phyloP scores from a whole-genome alignment of 108 stramenopile species.

The Parmales sp. region DNA sequence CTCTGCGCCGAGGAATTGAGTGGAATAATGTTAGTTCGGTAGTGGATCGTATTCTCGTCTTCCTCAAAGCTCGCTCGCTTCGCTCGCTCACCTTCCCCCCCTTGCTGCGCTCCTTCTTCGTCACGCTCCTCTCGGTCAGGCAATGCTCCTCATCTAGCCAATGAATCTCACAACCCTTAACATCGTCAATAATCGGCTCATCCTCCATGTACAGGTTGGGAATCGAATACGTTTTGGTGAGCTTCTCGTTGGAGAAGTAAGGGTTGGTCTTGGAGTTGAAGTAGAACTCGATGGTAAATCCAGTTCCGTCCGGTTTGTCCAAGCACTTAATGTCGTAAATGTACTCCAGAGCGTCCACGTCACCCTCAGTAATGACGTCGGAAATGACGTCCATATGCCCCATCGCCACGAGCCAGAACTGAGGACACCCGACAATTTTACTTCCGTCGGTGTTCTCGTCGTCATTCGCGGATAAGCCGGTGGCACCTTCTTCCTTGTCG shows the following conservation, averaged over 20 bases:
- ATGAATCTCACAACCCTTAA: conserved; percentile 62
- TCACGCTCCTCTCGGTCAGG: conserved; percentile 44
- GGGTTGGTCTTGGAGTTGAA: conserved; percentile 61
- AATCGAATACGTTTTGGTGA: conserved; percentile 78
- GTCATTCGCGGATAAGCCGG: conserved; percentile 3
- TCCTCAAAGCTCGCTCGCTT: too few relatives aligned
- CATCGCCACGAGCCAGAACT: conserved; percentile 77
- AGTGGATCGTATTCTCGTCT: too few relatives aligned
- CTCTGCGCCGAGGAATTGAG: too few relatives aligned
- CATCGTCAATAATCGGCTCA: conserved; percentile 79
- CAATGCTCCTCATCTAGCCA: conserved; percentile 61
- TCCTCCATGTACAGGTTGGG: conserved; percentile 80
- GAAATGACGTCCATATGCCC: conserved; percentile 52
- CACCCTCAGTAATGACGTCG: conserved; percentile 67
- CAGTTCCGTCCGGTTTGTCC: conserved; percentile 61
- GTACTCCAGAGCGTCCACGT: conserved; percentile 65
- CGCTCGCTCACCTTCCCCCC: too few relatives aligned
- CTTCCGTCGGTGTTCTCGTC: conserved; percentile 19
- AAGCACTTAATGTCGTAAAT: conserved; percentile 58
- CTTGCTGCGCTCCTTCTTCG: conserved; percentile 79
- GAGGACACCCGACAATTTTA: conserved; percentile 56
- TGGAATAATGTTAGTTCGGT: too few relatives aligned
- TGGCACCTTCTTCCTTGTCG: not conserved
- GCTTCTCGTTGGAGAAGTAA: conserved; percentile 69
- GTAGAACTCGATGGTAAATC: conserved; percentile 73